Evolutionary conservation across 768 basidiomycete genomes (phyloP).

Genomic region (Brasilioporus rufonigricans): DNA sequence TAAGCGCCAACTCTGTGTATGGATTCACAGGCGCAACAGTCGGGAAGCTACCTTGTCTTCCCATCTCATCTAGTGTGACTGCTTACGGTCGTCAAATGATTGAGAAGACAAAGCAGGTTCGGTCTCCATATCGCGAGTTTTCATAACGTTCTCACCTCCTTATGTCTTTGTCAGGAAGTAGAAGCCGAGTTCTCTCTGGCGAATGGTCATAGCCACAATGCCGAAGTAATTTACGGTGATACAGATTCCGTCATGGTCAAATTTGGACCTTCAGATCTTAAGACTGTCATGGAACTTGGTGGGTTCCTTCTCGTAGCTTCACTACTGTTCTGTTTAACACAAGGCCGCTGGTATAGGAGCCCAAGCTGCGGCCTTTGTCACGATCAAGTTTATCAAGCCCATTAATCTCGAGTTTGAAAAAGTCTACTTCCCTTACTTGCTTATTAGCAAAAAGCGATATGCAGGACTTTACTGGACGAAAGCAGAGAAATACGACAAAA

Average conservation of each 20-base stretch:
- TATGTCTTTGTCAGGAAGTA: slow-evolving; percentile 55
- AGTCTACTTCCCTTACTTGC: slow-evolving; percentile 96
- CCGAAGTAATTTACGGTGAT: slow-evolving; percentile 96
- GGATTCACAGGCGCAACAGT: slow-evolving; percentile 98
- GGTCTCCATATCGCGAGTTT: slow-evolving; percentile 6
- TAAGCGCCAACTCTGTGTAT: slow-evolving; percentile 98
- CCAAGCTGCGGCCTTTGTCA: slow-evolving; percentile 91
- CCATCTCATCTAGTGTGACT: slow-evolving; percentile 94
- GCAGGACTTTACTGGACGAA: slow-evolving; percentile 98
- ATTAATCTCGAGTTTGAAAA: slow-evolving; percentile 99
- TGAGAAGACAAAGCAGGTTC: slow-evolving; percentile 87
- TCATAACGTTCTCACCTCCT: background rate
- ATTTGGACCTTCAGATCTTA: slow-evolving; percentile 88
- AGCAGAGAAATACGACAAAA: slow-evolving; percentile 95
- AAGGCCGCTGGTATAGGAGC: slow-evolving; percentile 51
- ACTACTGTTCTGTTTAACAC: background rate
- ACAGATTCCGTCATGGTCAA: slow-evolving; percentile 99
- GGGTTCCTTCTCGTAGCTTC: slow-evolving; percentile 19
- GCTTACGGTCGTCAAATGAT: slow-evolving; percentile 99
- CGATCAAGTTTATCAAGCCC: slow-evolving; percentile 86
- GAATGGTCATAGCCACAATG: slow-evolving; percentile 84
- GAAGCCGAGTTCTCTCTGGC: slow-evolving; percentile 82
- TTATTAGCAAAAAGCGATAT: slow-evolving; percentile 99
- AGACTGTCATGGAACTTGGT: slow-evolving; percentile 89
- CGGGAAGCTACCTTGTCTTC: slow-evolving; percentile 92